Evolutionary conservation across 345 rosid species (phyloP).

Genomic region (Moringa oleifera): DNA sequence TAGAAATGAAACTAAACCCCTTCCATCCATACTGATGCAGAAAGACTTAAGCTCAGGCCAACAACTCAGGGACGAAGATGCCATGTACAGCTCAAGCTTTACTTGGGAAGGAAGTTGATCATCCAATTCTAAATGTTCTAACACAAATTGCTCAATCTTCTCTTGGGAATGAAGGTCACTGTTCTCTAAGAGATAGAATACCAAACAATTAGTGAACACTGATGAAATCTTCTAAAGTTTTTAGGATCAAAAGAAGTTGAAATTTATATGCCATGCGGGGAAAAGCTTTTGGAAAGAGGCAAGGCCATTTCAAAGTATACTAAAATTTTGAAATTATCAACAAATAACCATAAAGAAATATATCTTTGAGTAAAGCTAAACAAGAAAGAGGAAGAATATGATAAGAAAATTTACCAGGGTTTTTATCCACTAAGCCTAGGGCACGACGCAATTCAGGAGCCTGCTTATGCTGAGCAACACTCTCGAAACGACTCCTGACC

Average conservation of each 20-base stretch:
- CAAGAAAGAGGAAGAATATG: too few relatives aligned
- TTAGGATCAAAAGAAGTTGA: too few relatives aligned
- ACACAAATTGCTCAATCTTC: not conserved
- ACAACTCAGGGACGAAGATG: not conserved
- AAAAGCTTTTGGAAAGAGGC: too few relatives aligned
- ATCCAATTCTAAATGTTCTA: not conserved
- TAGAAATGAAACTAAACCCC: not conserved
- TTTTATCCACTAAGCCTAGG: conserved; percentile 4
- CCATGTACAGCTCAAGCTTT: not conserved
- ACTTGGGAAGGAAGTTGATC: not conserved
- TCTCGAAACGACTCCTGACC: conserved; percentile 8
- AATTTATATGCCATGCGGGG: too few relatives aligned
- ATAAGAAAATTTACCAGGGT: not conserved
- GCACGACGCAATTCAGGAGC: conserved; percentile 2
- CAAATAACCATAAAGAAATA: too few relatives aligned
- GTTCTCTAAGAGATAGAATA: not conserved
- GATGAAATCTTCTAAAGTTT: not conserved
- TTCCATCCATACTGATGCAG: not conserved
- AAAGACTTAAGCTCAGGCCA: not conserved
- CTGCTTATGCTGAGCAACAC: conserved; percentile 9
- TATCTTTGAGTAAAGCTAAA: too few relatives aligned
- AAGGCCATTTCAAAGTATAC: too few relatives aligned
- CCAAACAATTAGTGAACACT: not conserved
- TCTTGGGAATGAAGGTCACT: not conserved
- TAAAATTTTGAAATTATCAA: too few relatives aligned